Evolutionary conservation across 2,329 filamentous ascomycete genomes (phyloP).

Genomic region (Claviceps pazoutovae): DNA sequence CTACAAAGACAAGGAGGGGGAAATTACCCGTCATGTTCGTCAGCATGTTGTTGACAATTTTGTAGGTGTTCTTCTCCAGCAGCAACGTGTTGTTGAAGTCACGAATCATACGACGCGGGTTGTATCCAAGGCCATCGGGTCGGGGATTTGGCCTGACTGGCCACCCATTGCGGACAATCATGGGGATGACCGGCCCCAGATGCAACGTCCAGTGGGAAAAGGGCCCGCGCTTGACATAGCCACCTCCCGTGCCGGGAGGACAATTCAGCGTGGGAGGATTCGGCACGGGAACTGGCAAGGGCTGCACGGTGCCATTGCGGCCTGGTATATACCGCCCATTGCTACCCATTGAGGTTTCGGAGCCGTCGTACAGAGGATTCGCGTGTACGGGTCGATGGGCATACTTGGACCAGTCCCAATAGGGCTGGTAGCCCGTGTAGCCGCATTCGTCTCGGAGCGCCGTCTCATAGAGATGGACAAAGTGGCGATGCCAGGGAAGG

Average conservation of each 20-base stretch:
- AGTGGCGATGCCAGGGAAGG: constrained; percentile 27
- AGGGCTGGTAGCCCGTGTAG: constrained; percentile 14
- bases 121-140: background rate
- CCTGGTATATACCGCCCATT: background rate
- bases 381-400: background rate
- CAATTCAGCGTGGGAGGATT: background rate
- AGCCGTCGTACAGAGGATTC: constrained; percentile 4
- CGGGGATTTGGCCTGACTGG: background rate
- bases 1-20: background rate
- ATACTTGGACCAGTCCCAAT: constrained; percentile 4
- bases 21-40: background rate
- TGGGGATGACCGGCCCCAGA: constrained; percentile 1
- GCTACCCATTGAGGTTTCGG: background rate
- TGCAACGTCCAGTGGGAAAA: background rate
- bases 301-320: background rate
- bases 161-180: background rate
- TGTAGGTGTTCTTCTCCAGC: background rate
- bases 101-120: constrained; percentile 6
- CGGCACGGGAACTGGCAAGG: background rate
- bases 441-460: constrained; percentile 27
- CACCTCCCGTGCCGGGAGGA: constrained; percentile 3
- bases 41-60: background rate
- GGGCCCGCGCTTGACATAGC: constrained; percentile 3
- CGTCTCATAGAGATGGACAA: constrained; percentile 22
- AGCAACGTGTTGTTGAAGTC: background rate